Evolutionary conservation across 1,284 basidiomycete species (phyloP).

Genomic region (Tilletiaria anomala): DNA sequence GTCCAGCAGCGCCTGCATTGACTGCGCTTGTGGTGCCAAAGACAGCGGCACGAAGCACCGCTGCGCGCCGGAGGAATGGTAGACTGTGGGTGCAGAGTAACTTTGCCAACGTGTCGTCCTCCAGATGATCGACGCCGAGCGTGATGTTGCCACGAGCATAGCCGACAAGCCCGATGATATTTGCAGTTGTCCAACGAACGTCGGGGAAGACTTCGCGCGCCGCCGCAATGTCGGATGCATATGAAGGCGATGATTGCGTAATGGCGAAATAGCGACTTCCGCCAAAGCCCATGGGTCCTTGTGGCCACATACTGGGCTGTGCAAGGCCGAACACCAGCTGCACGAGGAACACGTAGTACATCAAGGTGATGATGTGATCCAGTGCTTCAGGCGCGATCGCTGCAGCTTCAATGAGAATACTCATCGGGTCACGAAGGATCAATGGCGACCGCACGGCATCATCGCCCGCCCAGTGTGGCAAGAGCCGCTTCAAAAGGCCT

Average conservation of each 20-base stretch:
- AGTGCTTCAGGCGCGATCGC: slow-evolving; percentile 24
- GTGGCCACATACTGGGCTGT: slow-evolving; percentile 32
- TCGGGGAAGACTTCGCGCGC: slow-evolving; percentile 28
- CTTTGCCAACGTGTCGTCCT: slow-evolving; percentile 51
- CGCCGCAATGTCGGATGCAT: slow-evolving; percentile 13
- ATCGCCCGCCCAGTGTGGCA: slow-evolving; percentile 37
- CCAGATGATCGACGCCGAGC: slow-evolving; percentile 35
- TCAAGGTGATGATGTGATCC: slow-evolving; percentile 30
- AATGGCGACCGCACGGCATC: slow-evolving; percentile 30
- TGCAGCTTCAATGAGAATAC: slow-evolving; percentile 33
- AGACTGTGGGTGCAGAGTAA: slow-evolving; percentile 76
- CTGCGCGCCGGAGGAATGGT: slow-evolving; percentile 80
- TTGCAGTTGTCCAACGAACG: slow-evolving; percentile 34
- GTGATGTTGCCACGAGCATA: slow-evolving; percentile 38
- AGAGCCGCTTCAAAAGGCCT: slow-evolving; percentile 31
- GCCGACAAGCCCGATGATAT: slow-evolving; percentile 34
- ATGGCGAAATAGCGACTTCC: too few relatives aligned
- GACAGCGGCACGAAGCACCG: slow-evolving; percentile 67
- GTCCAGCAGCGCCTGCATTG: background rate
- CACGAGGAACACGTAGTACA: slow-evolving; percentile 36
- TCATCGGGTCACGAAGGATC: slow-evolving; percentile 32
- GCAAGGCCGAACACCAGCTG: slow-evolving; percentile 37
- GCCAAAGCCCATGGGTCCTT: too few relatives aligned
- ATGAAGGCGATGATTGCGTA: too few relatives aligned
- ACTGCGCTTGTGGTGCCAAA: slow-evolving; percentile 33